phyloP scores from a whole-genome alignment of 441 rosid genomes.

The California macrophylla region DNA sequence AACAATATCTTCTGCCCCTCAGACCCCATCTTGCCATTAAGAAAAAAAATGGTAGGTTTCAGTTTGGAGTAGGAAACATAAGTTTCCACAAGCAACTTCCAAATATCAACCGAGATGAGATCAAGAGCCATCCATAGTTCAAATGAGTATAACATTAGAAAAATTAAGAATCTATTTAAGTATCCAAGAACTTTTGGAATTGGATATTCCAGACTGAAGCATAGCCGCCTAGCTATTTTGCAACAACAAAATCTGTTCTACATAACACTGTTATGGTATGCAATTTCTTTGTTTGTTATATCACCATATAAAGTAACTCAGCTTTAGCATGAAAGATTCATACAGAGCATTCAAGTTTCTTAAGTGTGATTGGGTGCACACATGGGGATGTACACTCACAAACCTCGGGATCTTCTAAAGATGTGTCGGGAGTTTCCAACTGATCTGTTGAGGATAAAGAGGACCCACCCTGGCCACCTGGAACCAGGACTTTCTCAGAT shows the following conservation, averaged over 20 bases:
- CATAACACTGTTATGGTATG: background rate
- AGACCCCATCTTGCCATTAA: background rate
- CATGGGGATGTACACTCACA: slow-evolving; percentile 8
- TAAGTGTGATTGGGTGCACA: background rate
- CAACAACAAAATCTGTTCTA: background rate
- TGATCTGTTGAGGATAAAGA: slow-evolving; percentile 39
- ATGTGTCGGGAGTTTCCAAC: slow-evolving; percentile 27
- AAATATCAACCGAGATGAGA: background rate
- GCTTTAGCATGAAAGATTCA: background rate
- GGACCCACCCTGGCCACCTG: slow-evolving; percentile 35
- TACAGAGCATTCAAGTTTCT: background rate
- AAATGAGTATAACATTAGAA: background rate
- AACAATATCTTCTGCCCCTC: slow-evolving; percentile 4
- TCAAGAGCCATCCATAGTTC: background rate
- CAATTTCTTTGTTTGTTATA: background rate
- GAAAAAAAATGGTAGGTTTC: background rate
- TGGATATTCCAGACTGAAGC: background rate
- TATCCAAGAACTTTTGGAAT: background rate
- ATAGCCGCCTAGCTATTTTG: background rate
- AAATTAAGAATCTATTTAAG: background rate
- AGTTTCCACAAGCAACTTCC: background rate
- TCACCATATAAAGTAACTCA: background rate
- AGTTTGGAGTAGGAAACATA: background rate
- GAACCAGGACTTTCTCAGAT: slow-evolving; percentile 57
- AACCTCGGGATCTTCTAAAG: slow-evolving; percentile 52